These are phyloP conservation scores for Dimargaris cristalligena DNA, from an alignment of 192 early-diverging fungal species.

Conservation along the genomic window DNA sequence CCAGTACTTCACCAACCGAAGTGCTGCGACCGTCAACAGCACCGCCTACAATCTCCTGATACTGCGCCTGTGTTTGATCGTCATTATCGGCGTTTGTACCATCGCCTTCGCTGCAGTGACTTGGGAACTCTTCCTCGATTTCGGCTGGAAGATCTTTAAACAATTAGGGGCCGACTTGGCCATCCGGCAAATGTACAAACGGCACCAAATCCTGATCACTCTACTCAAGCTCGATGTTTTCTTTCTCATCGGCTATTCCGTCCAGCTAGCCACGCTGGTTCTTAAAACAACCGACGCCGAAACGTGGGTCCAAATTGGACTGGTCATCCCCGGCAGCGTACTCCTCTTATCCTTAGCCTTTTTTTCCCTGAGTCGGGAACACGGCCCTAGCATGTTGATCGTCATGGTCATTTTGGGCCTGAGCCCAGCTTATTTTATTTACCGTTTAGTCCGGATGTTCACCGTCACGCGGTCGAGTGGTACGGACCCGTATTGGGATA, in stretches of 20 bases:
- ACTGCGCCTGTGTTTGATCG: conserved; percentile 17
- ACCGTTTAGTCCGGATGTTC: conserved; percentile 34
- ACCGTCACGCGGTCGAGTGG: conserved; percentile 2
- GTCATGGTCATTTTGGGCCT: conserved; percentile 27
- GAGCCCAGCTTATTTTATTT: conserved; percentile 32
- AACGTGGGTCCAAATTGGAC: conserved; percentile 34
- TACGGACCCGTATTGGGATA: conserved; percentile 32
- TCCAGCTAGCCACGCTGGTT: conserved; percentile 50
- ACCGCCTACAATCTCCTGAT: not conserved
- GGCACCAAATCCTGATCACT: conserved; percentile 64
- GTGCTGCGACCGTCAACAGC: not conserved
- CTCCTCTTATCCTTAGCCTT: conserved; percentile 29
- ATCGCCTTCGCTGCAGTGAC: conserved; percentile 18
- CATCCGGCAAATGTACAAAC: conserved; percentile 57
- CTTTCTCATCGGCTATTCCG: conserved; percentile 61
- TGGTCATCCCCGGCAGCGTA: conserved; percentile 33
- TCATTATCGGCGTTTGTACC: conserved; percentile 22
- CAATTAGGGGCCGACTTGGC: conserved; percentile 64
- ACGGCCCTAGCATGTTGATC: conserved; percentile 23
- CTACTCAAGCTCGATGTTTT: conserved; percentile 67
- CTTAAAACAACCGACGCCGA: conserved; percentile 33
- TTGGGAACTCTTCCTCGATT: conserved; percentile 52
- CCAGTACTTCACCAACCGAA: conserved; percentile 18
- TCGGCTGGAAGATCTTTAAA: conserved; percentile 71
- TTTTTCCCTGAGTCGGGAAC: conserved; percentile 31